A percentile compares a stretch with the other conserved stretches of the same genome.
Evolutionary conservation across 1,284 basidiomycete genomes (phyloP).

Genomic region (Papiliotrema fonsecae): DNA sequence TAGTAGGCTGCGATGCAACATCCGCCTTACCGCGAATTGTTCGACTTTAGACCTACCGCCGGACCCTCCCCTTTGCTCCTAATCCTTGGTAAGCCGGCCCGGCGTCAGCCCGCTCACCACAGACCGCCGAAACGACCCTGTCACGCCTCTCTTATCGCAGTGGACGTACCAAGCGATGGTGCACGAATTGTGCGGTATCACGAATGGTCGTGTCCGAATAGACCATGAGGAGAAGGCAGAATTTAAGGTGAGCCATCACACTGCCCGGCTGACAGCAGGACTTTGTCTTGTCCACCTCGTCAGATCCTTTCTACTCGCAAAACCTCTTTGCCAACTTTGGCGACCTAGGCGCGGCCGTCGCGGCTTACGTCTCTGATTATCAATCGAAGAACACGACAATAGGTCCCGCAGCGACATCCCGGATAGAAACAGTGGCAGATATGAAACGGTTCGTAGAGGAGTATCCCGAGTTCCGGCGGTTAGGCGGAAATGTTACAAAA

Average conservation of each 20-base stretch:
- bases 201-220: conserved; percentile 82
- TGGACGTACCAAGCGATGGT: conserved; percentile 99
- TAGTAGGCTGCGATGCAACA: conserved; percentile 38
- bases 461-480: conserved; percentile 93
- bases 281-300: conserved; percentile 85
- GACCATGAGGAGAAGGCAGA: conserved; percentile 87
- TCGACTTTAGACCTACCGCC: conserved; percentile 53
- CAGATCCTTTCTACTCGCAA: conserved; percentile 91
- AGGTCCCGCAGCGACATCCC: conserved; percentile 59
- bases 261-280: conserved; percentile 56
- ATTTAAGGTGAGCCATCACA: conserved; percentile 59
- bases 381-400: conserved; percentile 64
- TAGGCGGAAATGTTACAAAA: conserved; percentile 97
- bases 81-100: conserved; percentile 46
- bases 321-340: conserved; percentile 94
- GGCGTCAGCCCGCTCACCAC: background rate
- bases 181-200: conserved; percentile 89
- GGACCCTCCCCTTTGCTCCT: conserved; percentile 54
- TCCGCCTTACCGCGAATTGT: conserved; percentile 50
- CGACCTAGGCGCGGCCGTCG: conserved; percentile 88
- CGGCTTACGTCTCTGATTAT: conserved; percentile 91
- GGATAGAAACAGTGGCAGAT: conserved; percentile 92
- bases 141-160: conserved; percentile 93
- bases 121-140: conserved; percentile 94
- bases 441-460: conserved; percentile 99